These are phyloP conservation scores for Apiospora marii DNA, from an alignment of 2,329 filamentous ascomycete genomes.

Conservation along the genomic window DNA sequence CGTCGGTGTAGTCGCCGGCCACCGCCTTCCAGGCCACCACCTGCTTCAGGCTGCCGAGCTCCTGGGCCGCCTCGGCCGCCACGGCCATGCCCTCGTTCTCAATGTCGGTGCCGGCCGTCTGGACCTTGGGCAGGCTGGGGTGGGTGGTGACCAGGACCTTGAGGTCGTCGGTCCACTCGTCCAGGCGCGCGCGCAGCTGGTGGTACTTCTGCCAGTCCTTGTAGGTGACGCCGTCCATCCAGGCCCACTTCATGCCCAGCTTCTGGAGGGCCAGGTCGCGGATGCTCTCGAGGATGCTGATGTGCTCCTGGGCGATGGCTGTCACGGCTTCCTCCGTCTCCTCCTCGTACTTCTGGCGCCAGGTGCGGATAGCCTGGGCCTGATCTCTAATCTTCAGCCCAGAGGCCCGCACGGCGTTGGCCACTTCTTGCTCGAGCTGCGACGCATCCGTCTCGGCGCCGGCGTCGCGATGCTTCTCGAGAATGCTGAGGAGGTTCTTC, in stretches of 20 bases:
- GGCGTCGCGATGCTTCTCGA: conserved; percentile 63
- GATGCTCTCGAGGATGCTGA: conserved; percentile 83
- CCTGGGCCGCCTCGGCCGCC: conserved; percentile 79
- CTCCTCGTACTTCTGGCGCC: conserved; percentile 76
- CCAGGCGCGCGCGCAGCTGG: conserved; percentile 81
- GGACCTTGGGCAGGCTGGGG: conserved; percentile 72
- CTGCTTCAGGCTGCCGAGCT: conserved; percentile 82
- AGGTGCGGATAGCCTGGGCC: conserved; percentile 78
- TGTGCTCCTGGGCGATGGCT: conserved; percentile 78
- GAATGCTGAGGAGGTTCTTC: conserved; percentile 68
- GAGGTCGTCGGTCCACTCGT: conserved; percentile 85
- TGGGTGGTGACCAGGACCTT: conserved; percentile 79
- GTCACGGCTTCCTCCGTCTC: conserved; percentile 74
- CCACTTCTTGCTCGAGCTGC: conserved; percentile 51
- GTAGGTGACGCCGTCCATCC: conserved; percentile 94
- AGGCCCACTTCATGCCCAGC: conserved; percentile 94
- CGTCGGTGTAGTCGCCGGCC: conserved; percentile 75
- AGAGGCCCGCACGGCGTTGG: conserved; percentile 66
- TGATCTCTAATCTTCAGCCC: conserved; percentile 78
- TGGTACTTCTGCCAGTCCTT: conserved; percentile 98
- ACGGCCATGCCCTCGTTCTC: conserved; percentile 82
- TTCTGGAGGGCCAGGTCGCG: conserved; percentile 86
- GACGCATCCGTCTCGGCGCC: conserved; percentile 46
- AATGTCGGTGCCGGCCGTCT: conserved; percentile 71
- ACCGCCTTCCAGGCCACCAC: conserved; percentile 85